Evolutionary conservation across 306 rosid genomes (phyloP), one percentile per base, ranked within the genome.

Genomic region (Senna siamea): DNA sequence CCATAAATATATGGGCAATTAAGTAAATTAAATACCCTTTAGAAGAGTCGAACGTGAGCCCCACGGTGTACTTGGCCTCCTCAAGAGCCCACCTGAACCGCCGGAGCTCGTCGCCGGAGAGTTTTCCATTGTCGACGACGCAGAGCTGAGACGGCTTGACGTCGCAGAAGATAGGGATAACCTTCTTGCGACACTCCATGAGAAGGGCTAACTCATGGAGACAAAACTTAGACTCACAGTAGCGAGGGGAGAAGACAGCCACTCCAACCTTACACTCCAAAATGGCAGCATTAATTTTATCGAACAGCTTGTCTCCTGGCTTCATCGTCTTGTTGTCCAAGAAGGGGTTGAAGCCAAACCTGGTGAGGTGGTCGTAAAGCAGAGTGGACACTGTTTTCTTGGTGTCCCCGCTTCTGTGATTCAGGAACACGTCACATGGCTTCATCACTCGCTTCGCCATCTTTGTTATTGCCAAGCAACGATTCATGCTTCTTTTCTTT

Each of bases 251-350:
- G 55, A 94, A 87, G 32, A 94, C 78, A 1, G 95, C 92, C 0
- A 92, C 87, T 0, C 95, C 99, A 0, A 94, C 65, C 84, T 92
- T 85, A 37, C 96, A 88, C 0, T 82, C 83, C 35, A 64, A 2
- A 0, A 94, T 86, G 0, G 90, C 99, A 0, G 85, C 28, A 5
- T 94, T 88, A 5, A 94, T 89, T 60, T 94, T 86, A 1, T 89
- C 96, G 5, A 91, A 94, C 55, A 94, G 76, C 38, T 88, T 94
- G 69, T 94, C 99, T 8, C 99, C 97, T 0, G 98, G 97, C 70
- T 81, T 91, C 98, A 94, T 85, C 44, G 78, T 89, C 70, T 79
- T 94, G 85, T 83, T 86, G 57, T 94, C 98, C 73, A 94, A 61
- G 71, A 94, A 94, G 4, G 98, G 89, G 5, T 78, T 60, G 3